A percentile compares a stretch with the other conserved stretches of the same genome.
Evolutionary conservation across 2,329 filamentous ascomycete genomes (phyloP).

Genomic region (Pleochaeta shiraiana): DNA sequence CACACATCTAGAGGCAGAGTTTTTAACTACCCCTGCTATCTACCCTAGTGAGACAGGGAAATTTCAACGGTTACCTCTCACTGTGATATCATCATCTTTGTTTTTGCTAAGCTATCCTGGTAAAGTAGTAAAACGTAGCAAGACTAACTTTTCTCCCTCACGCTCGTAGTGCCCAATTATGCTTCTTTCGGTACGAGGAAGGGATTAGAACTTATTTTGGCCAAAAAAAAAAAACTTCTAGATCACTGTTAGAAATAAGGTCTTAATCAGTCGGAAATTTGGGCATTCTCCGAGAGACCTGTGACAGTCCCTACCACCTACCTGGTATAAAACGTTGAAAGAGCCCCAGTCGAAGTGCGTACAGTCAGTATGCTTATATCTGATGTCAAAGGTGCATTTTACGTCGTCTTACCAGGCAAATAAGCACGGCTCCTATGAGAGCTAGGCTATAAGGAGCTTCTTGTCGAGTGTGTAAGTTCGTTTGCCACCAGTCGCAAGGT

Average conservation of each 20-base stretch:
- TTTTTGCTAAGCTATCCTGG: too few relatives aligned
- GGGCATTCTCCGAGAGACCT: not conserved
- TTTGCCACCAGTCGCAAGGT: not conserved
- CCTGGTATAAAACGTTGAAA: not conserved
- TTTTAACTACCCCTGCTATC: too few relatives aligned
- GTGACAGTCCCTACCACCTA: not conserved
- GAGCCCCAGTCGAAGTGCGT: not conserved
- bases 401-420: not conserved
- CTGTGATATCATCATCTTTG: too few relatives aligned
- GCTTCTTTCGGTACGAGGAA: not conserved
- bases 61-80: too few relatives aligned
- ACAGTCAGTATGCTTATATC: not conserved
- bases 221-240: not conserved
- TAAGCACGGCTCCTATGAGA: not conserved
- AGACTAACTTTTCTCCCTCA: not conserved
- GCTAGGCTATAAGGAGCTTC: not conserved
- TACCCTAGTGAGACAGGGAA: too few relatives aligned
- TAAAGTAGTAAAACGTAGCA: too few relatives aligned
- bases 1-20: too few relatives aligned
- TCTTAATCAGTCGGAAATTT: not conserved
- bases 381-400: too few relatives aligned
- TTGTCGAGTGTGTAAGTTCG: not conserved
- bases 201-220: not conserved
- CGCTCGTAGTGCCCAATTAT: not conserved
- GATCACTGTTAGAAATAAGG: not conserved